Evolutionary conservation across 2,329 filamentous ascomycete species (phyloP), one percentile per base, ranked within the genome.

Genomic region (Aureobasidium sp.): DNA sequence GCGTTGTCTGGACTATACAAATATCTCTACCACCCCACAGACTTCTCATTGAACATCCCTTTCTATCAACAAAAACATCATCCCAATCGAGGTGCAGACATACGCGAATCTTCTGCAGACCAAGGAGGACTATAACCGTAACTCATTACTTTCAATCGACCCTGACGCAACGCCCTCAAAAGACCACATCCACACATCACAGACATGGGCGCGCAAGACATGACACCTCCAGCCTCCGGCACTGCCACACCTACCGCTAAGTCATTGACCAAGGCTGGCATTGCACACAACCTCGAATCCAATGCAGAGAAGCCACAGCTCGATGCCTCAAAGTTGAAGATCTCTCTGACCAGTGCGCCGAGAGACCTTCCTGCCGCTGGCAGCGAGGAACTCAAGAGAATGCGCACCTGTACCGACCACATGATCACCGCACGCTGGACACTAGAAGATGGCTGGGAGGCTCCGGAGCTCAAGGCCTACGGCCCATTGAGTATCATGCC

Each of bases 341-440:
- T 71, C 63, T 76, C 73, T 61, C 72, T 74, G 69, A 79, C 75
- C 63, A 70, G 68, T 2, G 61, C 70, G 5, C 77, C 77, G 3
- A 75, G 77, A 62, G 29, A 74, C 29, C 76, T 79, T 3, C 79
- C 79, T 39, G 70, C 66, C 17, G 69, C 73, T 42, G 72, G 74
- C 63, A 74, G 73, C 44, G 67, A 73, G 29, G 77, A 79, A 64
- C 71, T 74, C 67, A 65, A 70, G 49, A 69, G 72, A 45, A 72
- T 76, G 53, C 76, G 75, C 64, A 72, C 74, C 63, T 83, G 81
- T 79, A 91, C 89, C 65, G 91, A 97, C 80, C 92, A 97, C 80
- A 96, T 96, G 91, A 80, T 94, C 69, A 87, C 86, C 57, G 87
- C 81, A 22, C 77, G 78, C 60, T 95, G 91, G 90, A 85, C 81